Evolutionary conservation across 331 rosid species (phyloP), one percentile per base, ranked within the genome.

Genomic region (Erythrophleum ivorense): DNA sequence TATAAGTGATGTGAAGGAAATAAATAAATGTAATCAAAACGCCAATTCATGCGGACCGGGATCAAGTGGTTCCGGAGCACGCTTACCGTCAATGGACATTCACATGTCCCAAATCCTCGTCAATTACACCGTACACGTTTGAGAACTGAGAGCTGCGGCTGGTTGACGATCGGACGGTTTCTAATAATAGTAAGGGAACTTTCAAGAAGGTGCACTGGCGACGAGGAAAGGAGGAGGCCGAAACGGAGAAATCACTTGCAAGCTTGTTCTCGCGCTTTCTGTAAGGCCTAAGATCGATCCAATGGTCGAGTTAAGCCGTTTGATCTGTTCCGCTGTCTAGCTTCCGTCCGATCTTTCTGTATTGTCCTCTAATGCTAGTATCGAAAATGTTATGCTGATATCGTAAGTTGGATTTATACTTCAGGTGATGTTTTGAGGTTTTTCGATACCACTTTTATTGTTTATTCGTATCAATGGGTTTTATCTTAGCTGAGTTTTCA

Each of bases 91-190:
- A 9, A 11, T 19, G 69, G n/a, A 31, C 68, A 3, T 45, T 46
- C 55, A 75, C 76, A 34, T 80, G 66, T 31, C 4, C 36, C 72
- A 72, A 13, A 31, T 33, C 19, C 0, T 13, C 41, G 52, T 36
- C 40, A 18, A 79, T 80, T 82, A 53, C 31, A 72, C 80, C 88
- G 85, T 60, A 4, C 85, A 80, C 88, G 85, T 85, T 34, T 13
- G 52, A 72, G 10, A 29, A 0, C 0, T 54, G 40, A 60, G 8
- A 9, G 43, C 18, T 49, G 67, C 24, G 11, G 19, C 10, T 38
- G 19, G 69, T 41, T n/a, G 19, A 59, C 55, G 43, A 67, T 63
- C 67, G 53, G 24, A 43, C 38, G 54, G 78, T 58, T 71, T 49
- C 81, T 29, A 64, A 85, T 14, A 71, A 69, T 55, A 29, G 31